Evolutionary conservation across 1,284 basidiomycete genomes (phyloP).

Genomic region (Cryptococcus maquisensis): DNA sequence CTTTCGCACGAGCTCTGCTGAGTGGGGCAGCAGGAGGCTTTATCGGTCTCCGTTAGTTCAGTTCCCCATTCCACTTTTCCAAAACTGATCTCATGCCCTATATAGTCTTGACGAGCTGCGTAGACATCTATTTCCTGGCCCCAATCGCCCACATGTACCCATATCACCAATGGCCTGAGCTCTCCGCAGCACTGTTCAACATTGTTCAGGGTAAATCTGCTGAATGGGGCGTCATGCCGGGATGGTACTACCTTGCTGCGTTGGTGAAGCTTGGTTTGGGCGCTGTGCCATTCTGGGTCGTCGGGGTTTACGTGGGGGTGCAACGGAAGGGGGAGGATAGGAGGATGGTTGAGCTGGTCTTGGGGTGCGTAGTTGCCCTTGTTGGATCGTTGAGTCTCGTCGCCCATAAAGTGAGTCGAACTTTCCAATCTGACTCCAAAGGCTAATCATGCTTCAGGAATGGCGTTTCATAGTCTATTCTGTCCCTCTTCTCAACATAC

Average conservation of each 20-base stretch:
- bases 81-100: not conserved
- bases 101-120: slow-evolving; percentile 58
- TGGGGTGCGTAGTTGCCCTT: not conserved
- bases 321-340: not conserved
- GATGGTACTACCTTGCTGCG: slow-evolving; percentile 65
- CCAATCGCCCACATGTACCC: not conserved
- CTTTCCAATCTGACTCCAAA: not conserved
- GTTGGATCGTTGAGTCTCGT: slow-evolving; percentile 1
- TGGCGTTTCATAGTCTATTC: slow-evolving; percentile 93
- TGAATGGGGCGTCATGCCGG: slow-evolving; percentile 86
- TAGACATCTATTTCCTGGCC: slow-evolving; percentile 54
- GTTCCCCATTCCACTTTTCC: not conserved
- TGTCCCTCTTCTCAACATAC: slow-evolving; percentile 75
- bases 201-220: slow-evolving; percentile 77
- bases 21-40: not conserved
- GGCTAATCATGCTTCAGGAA: slow-evolving; percentile 51
- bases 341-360: not conserved
- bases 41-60: not conserved
- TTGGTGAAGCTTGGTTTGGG: slow-evolving; percentile 76
- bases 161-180: slow-evolving; percentile 73
- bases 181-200: slow-evolving; percentile 77
- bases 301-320: not conserved
- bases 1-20: not conserved
- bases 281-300: slow-evolving; percentile 57
- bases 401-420: slow-evolving; percentile 61